Evolutionary conservation across 768 basidiomycete species (phyloP).

Genomic region (Pleurotus salmoneostramineus): DNA sequence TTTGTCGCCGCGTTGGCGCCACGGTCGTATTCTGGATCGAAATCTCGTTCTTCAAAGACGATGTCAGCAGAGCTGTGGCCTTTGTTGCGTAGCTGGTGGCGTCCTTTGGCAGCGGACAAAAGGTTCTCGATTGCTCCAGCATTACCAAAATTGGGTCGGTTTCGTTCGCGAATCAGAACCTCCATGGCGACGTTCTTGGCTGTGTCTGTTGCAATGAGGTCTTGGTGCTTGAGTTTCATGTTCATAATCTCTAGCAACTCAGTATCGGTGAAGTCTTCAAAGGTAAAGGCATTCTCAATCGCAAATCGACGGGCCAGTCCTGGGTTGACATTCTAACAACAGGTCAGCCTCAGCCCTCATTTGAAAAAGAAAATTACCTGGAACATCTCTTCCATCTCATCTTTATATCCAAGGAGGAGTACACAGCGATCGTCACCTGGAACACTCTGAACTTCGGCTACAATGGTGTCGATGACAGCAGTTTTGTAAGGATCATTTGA

Average conservation of each 20-base stretch:
- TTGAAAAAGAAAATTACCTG: constrained; percentile 38
- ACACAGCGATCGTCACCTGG: constrained; percentile 72
- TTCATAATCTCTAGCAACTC: constrained; percentile 52
- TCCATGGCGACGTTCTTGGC: constrained; percentile 59
- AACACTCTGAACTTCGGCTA: constrained; percentile 67
- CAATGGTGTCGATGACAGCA: constrained; percentile 70
- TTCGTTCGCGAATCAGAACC: constrained; percentile 32
- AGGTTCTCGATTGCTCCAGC: constrained; percentile 63
- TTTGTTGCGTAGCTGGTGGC: constrained; percentile 35
- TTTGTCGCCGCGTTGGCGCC: constrained; percentile 41
- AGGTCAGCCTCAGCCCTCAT: background rate
- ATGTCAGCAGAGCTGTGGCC: constrained; percentile 26
- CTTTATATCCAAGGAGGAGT: constrained; percentile 59
- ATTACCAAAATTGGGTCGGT: constrained; percentile 63
- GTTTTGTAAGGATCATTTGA: constrained; percentile 54
- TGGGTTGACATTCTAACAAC: constrained; percentile 60
- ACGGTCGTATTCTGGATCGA: constrained; percentile 61
- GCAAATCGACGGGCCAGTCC: constrained; percentile 64
- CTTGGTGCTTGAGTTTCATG: constrained; percentile 51
- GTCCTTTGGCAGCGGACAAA: constrained; percentile 44
- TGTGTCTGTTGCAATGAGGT: constrained; percentile 49
- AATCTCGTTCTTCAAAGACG: constrained; percentile 57
- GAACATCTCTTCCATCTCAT: constrained; percentile 72
- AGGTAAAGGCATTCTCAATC: constrained; percentile 66
- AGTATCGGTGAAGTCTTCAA: constrained; percentile 56